Conservation (phyloP, 768 basidiomycete species). For the Strobilomyces dryophilus region DNA sequence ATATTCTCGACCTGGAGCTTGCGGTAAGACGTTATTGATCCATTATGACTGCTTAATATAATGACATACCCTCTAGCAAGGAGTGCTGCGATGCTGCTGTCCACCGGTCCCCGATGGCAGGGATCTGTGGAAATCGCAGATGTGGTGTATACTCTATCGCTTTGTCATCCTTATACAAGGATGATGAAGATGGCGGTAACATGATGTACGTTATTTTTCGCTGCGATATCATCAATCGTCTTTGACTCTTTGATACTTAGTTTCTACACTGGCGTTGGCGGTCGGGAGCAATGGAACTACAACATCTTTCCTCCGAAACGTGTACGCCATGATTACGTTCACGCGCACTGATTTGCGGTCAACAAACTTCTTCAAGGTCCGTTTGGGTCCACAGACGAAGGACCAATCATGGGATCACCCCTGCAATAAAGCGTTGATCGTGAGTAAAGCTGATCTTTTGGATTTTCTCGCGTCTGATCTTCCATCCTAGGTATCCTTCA, state of each 20-base stretch:
- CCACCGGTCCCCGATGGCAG: slow-evolving; percentile 11
- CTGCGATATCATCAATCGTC: neutral
- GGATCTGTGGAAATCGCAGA: slow-evolving; percentile 17
- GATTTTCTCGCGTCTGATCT: neutral
- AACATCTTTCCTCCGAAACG: slow-evolving; percentile 10
- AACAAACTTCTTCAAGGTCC: slow-evolving; percentile 11
- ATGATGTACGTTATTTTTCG: slow-evolving; percentile 17
- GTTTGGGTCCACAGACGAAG: slow-evolving; percentile 18
- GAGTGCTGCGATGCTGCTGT: slow-evolving; percentile 15
- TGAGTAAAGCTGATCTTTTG: neutral
- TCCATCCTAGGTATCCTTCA: slow-evolving; percentile 17
- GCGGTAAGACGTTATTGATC: slow-evolving; percentile 14
- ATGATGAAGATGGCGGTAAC: slow-evolving; percentile 25
- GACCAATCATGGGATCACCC: slow-evolving; percentile 21
- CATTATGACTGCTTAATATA: neutral
- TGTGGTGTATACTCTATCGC: slow-evolving; percentile 17
- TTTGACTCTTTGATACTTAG: slow-evolving; percentile 10
- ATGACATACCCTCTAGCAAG: neutral
- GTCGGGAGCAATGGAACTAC: slow-evolving; percentile 11
- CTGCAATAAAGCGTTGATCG: slow-evolving; percentile 17
- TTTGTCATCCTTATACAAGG: slow-evolving; percentile 19
- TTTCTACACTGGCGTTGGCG: slow-evolving; percentile 28
- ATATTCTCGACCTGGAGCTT: slow-evolving; percentile 18
- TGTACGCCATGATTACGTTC: slow-evolving; percentile 10
- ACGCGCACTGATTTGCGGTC: neutral